Percentiles rank a stretch among this genome's conserved stretches.
These are phyloP conservation scores for Termitomyces sp. DNA, from an alignment of 768 basidiomycete genomes.

Conservation along the genomic window DNA sequence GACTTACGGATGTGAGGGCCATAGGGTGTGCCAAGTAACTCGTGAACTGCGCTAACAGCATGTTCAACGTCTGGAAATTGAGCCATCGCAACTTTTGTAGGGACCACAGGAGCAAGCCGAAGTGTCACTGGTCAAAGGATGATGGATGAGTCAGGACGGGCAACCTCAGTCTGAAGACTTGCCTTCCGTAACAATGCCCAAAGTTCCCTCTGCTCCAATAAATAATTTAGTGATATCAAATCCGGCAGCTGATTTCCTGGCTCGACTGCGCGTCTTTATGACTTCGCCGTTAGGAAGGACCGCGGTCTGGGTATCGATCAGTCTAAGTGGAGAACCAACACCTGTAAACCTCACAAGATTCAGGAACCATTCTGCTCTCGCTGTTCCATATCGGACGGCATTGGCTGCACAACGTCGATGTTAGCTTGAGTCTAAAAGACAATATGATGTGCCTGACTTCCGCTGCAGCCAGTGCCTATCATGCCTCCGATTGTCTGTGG, in stretches of 20 bases:
- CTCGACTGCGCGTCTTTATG: constrained; percentile 76
- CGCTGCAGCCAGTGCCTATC: constrained; percentile 83
- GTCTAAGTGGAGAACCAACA: neutral
- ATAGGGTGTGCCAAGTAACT: constrained; percentile 63
- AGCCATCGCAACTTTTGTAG: constrained; percentile 83
- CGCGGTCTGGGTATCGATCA: constrained; percentile 53
- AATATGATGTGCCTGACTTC: constrained; percentile 45
- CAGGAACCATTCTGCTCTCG: constrained; percentile 84
- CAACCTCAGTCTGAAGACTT: neutral
- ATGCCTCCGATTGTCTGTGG: constrained; percentile 78
- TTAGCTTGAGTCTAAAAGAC: neutral
- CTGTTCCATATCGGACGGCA: constrained; percentile 83
- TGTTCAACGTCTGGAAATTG: constrained; percentile 76
- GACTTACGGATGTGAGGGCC: constrained; percentile 70
- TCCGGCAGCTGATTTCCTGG: constrained; percentile 82
- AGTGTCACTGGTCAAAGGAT: constrained; percentile 54
- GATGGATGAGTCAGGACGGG: neutral
- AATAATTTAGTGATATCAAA: constrained; percentile 86
- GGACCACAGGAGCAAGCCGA: constrained; percentile 72
- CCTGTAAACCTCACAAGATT: constrained; percentile 49
- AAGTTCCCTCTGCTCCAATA: constrained; percentile 85
- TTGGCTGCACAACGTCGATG: constrained; percentile 43
- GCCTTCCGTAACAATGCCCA: constrained; percentile 90
- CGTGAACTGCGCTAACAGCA: constrained; percentile 78
- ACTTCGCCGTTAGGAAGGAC: constrained; percentile 83